These are phyloP conservation scores for Globisporangium yorkense DNA, from an alignment of 352 stramenopile genomes.

Conservation along the genomic window DNA sequence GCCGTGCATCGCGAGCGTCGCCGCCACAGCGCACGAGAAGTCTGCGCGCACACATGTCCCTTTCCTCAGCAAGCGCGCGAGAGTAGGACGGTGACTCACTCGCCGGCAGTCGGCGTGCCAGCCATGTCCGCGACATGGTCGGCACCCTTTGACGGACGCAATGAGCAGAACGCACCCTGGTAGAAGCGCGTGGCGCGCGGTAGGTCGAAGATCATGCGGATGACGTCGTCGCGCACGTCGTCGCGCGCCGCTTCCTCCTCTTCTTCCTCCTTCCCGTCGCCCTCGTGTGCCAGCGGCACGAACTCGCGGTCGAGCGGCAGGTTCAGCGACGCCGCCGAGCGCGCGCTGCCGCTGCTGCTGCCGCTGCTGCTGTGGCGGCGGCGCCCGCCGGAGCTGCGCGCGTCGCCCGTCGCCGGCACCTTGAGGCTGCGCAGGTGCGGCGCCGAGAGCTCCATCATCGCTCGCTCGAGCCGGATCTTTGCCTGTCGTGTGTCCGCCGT, in stretches of 20 bases:
- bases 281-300: slow-evolving; percentile 27
- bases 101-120: too few relatives aligned
- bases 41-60: slow-evolving; percentile 26
- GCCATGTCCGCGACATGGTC: not conserved
- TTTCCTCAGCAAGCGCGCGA: not conserved
- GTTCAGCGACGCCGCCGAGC: slow-evolving; percentile 14
- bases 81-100: not conserved
- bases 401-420: slow-evolving; percentile 18
- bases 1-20: slow-evolving; percentile 79
- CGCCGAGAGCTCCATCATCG: slow-evolving; percentile 19
- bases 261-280: slow-evolving; percentile 6
- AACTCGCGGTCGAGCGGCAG: slow-evolving; percentile 45
- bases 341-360: slow-evolving; percentile 6
- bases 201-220: slow-evolving; percentile 85
- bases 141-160: too few relatives aligned
- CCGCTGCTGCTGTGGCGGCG: slow-evolving; percentile 13
- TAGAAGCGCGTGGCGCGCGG: slow-evolving; percentile 69
- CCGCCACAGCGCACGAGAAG: slow-evolving; percentile 77
- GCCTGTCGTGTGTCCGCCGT: too few relatives aligned
- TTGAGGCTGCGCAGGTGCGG: slow-evolving; percentile 20
- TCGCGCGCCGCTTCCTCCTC: slow-evolving; percentile 35
- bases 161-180: slow-evolving; percentile 31
- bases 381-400: not conserved
- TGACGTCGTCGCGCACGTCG: slow-evolving; percentile 69
- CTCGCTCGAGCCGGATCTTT: too few relatives aligned